Base-by-base conservation (phyloP, 179 eudicot species). In the Silene noctiflora region DNA sequence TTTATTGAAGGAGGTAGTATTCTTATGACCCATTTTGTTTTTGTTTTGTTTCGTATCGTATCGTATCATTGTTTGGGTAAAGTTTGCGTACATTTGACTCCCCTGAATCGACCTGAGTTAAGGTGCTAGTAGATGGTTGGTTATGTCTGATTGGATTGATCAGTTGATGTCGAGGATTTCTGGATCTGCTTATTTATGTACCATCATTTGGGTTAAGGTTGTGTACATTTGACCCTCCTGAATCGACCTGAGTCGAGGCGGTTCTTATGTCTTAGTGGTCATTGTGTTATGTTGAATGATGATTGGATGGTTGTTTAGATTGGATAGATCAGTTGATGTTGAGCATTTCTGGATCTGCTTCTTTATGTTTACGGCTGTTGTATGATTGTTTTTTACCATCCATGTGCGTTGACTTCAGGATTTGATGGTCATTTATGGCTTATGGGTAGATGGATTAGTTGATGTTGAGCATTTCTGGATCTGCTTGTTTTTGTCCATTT, bases 1-100 rank as follows among this genome's bases (percentile, higher is more conserved):
- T 85, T 83, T 59, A 85, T 85, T 68, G 77, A 83, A 62, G 86
- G 83, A 81, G 88, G 88, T 83, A 78, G 39, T 33, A 33, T 5
- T 33, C 39, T 33, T 33, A 33, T 59, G 51, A 12, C 1, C 11
- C 46, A 7, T 39, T 51, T 16, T 51, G 4, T 1, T 13, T 51
- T 51, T 51, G 58, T 51, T 51, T 51, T 51, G 55, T 51, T 13
- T 51, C 16, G 39, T 9, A n/a, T n/a, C n/a, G n/a, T n/a, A 29
- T 29, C 33, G 33, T 59, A 6, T 35, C 8, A 0, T 35, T 29
- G 42, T 35, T 6, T 35, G 42, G 6, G 42, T 39, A 7, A 33
- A 59, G 21, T 17, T 59, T 39, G 46, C 11, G 10, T 39, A 1
- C 9, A 7, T 35, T 5, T 35, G 42, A 35, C 24, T n/a, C n/a